Percentiles rank a stretch among this genome's conserved stretches.
Evolutionary conservation across 768 basidiomycete genomes (phyloP).

Genomic region (Psilocybe azurescens): DNA sequence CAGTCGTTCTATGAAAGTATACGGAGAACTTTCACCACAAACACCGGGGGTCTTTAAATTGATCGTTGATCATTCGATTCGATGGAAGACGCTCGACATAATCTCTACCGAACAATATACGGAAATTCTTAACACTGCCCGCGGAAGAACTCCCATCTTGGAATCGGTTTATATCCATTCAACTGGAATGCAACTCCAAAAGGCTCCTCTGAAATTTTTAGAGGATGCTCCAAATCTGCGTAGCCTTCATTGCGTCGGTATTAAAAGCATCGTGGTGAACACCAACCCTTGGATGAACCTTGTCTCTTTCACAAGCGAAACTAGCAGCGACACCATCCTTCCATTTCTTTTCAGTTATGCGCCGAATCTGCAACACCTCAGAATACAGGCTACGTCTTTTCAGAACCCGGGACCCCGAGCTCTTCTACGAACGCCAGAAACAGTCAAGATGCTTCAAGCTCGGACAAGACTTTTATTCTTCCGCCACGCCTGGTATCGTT

Average conservation of each 20-base stretch:
- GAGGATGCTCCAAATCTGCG: constrained; percentile 2
- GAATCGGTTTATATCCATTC: constrained; percentile 4
- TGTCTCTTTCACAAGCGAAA: not conserved
- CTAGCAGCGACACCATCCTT: not conserved
- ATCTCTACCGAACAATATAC: not conserved
- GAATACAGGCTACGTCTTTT: not conserved
- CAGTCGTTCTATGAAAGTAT: not conserved
- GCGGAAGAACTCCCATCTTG: constrained; percentile 5
- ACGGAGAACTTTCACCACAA: not conserved
- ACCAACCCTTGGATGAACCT: constrained; percentile 1
- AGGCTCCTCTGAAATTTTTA: not conserved
- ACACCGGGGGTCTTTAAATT: not conserved
- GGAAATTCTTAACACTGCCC: not conserved
- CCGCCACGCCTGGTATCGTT: not conserved
- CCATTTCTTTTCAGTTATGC: not conserved
- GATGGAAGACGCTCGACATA: constrained; percentile 8
- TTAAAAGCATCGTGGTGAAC: not conserved
- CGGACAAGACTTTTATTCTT: not conserved
- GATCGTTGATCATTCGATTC: constrained; percentile 2
- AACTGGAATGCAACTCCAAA: not conserved
- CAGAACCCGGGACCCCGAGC: not conserved
- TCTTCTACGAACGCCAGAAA: not conserved
- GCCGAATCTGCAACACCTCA: not conserved
- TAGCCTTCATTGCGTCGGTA: not conserved
- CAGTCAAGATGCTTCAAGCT: not conserved